Evolutionary conservation across 2,329 filamentous ascomycete genomes (phyloP), one percentile per base, ranked within the genome.

Genomic region (Fusarium fracticaudum): DNA sequence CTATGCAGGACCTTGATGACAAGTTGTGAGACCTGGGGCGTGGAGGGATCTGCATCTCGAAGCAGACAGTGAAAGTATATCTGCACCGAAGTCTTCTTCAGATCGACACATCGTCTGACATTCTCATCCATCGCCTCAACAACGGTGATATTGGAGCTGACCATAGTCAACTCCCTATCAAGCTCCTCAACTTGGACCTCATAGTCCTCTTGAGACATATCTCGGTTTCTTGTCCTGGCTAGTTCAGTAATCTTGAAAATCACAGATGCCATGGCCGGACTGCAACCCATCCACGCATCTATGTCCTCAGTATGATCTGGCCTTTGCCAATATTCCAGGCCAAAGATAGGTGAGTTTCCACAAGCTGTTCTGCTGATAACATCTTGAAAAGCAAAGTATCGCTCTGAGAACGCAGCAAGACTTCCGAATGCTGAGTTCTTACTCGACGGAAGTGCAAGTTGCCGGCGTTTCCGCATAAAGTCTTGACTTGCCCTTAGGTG

Each of bases 381-480:
- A 66, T 87, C 86, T 66, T 87, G 86, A 20, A 86, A 87, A 8
- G 86, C 86, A 62, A 87, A 87, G 69, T 87, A 87, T 3, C 83
- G 80, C 69, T 87, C 86, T 1, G 84, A 83, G 11, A 82, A 82
- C 1, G 82, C 77, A 9, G 70, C 57, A 10, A 77, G 64, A 29
- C 53, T 73, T 9, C 24, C 69, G 26, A 58, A 64, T 8, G 66
- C 54, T 1, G 48, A 38, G 6, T 35, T 45, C 4, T 53, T 26
- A 3, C 35, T 38, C 1, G 61, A n/a, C 73, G 77, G 54, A 77
- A 78, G 22, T 55, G 60, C 50, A 13, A 79, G 57, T 12, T 73
- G 74, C 37, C 80, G 79, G 22, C 85, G 80, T 8, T 83, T 77
- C 5, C 82, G 79, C 48, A 87, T 84, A 33, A 87, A 77, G 50